Conservation (phyloP, 2,329 filamentous ascomycete genomes). For the Fusarium sp. region DNA sequence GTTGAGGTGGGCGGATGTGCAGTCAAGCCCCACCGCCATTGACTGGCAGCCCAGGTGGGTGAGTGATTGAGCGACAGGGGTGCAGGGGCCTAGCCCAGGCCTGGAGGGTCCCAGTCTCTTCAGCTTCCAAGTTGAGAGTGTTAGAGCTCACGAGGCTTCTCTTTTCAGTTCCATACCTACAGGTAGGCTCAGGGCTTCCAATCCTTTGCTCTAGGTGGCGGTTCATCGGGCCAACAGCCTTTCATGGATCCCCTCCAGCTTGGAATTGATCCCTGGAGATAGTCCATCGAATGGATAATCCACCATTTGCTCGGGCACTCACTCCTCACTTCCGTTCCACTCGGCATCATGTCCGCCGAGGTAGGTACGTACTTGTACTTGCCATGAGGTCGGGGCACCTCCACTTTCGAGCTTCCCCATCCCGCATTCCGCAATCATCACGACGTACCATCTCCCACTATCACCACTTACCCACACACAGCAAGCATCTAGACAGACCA, state of each 20-base stretch:
- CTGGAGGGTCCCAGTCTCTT: slow-evolving; percentile 1
- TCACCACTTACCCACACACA: no score
- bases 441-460: slow-evolving; percentile 20
- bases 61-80: slow-evolving; percentile 33
- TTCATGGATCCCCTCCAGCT: background rate
- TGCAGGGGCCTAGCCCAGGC: slow-evolving; percentile 20
- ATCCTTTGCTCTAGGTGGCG: slow-evolving; percentile 13
- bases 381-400: slow-evolving; percentile 27
- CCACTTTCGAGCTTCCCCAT: slow-evolving; percentile 46
- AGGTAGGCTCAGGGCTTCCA: slow-evolving; percentile 18
- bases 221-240: slow-evolving; percentile 24
- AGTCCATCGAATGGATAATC: slow-evolving; percentile 2
- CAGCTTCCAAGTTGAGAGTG: slow-evolving; percentile 30
- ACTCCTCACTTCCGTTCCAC: background rate
- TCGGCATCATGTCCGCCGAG: slow-evolving; percentile 22
- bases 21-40: slow-evolving; percentile 17
- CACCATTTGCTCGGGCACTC: slow-evolving; percentile 18
- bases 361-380: slow-evolving; percentile 11
- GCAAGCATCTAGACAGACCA: slow-evolving; percentile 9
- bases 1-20: slow-evolving; percentile 10
- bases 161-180: background rate
- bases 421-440: slow-evolving; percentile 44
- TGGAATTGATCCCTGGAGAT: slow-evolving; percentile 5
- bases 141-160: slow-evolving; percentile 27
- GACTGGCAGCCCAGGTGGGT: background rate